Conservation (phyloP, 2,329 filamentous ascomycete genomes). For the Sporothrix sp. region DNA sequence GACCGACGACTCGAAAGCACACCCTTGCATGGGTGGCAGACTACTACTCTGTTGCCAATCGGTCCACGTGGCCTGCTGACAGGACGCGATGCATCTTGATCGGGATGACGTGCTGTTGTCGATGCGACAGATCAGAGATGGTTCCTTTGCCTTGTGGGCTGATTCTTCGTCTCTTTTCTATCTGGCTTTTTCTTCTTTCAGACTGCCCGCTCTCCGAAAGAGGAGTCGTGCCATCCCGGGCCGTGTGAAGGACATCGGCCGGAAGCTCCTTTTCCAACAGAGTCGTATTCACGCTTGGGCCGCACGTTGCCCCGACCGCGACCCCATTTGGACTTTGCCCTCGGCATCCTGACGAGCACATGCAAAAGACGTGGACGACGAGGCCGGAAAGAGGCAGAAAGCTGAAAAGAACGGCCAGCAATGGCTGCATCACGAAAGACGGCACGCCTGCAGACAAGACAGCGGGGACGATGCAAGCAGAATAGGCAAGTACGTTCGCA, state of each 20-base stretch:
- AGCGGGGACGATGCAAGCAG: not conserved
- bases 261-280: not conserved
- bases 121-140: not conserved
- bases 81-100: not conserved
- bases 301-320: not conserved
- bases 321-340: not conserved
- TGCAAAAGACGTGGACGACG: not conserved
- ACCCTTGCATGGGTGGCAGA: no score
- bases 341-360: not conserved
- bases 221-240: not conserved
- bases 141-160: not conserved
- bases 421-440: not conserved
- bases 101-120: not conserved
- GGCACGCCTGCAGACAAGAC: not conserved
- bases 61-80: slow-evolving; percentile 6
- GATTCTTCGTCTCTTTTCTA: not conserved
- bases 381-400: not conserved
- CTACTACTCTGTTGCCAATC: no score
- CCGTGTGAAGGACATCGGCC: not conserved
- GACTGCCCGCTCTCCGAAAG: not conserved
- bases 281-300: not conserved
- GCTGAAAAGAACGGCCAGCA: not conserved
- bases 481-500: not conserved
- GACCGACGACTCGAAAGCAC: no score
- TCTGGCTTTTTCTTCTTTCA: not conserved